These are phyloP conservation scores for Trametes coccinea DNA, from an alignment of 768 basidiomycete species.

Conservation along the genomic window DNA sequence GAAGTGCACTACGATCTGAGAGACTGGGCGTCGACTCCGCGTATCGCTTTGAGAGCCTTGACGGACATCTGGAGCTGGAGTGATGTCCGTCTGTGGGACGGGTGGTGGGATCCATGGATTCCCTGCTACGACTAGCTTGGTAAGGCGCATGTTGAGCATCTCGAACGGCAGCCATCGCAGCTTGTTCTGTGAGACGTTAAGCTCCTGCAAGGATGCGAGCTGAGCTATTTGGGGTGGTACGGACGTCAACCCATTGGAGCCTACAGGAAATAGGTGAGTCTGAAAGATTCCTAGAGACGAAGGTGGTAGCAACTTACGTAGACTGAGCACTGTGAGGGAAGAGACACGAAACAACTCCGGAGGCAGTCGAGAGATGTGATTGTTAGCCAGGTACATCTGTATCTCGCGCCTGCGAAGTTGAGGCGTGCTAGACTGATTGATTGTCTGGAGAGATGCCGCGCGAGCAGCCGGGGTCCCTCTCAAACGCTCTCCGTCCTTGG, in stretches of 20 bases:
- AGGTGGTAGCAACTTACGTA: conserved; percentile 49
- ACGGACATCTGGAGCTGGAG: background rate
- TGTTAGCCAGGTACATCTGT: conserved; percentile 56
- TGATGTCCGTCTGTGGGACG: background rate
- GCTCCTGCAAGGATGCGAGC: conserved; percentile 53
- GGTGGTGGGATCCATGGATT: conserved; percentile 57
- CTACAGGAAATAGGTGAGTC: conserved; percentile 26
- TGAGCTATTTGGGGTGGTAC: conserved; percentile 65
- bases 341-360: conserved; percentile 55
- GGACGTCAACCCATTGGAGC: conserved; percentile 52
- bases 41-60: no score
- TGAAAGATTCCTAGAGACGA: background rate
- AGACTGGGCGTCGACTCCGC: background rate
- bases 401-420: conserved; percentile 39
- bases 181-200: conserved; percentile 63
- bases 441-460: conserved; percentile 18
- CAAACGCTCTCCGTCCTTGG: conserved; percentile 11
- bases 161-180: conserved; percentile 65
- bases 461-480: conserved; percentile 7
- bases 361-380: conserved; percentile 56
- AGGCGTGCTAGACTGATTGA: conserved; percentile 30
- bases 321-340: conserved; percentile 59
- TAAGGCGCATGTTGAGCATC: conserved; percentile 57
- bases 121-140: conserved; percentile 47
- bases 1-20: conserved; percentile 21